Percentiles rank a stretch among this genome's conserved stretches.
These are phyloP conservation scores for Acacia acuminata DNA, from an alignment of 306 rosid species.

Conservation along the genomic window DNA sequence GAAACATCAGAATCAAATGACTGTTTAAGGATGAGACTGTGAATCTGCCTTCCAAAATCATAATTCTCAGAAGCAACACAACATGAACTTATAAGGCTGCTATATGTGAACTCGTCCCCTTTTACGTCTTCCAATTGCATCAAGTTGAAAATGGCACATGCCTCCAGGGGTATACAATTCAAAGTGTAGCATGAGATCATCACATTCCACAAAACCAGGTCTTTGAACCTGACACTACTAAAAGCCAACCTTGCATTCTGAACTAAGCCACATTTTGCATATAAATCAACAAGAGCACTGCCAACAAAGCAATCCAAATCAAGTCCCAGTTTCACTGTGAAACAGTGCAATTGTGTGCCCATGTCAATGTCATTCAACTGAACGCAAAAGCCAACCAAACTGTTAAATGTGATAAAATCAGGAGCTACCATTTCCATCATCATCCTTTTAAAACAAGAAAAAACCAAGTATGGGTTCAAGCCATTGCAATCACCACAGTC, in stretches of 20 bases:
- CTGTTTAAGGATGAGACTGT: slow-evolving; percentile 45
- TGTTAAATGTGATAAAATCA: slow-evolving; percentile 57
- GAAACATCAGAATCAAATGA: slow-evolving; percentile 65
- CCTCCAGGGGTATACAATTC: slow-evolving; percentile 46
- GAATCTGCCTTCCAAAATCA: slow-evolving; percentile 57
- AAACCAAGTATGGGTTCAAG: slow-evolving; percentile 25
- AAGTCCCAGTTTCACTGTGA: slow-evolving; percentile 52
- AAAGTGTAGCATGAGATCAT: slow-evolving; percentile 65
- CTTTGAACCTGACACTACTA: slow-evolving; percentile 37
- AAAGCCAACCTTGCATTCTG: slow-evolving; percentile 62
- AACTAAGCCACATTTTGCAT: slow-evolving; percentile 59
- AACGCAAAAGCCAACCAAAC: slow-evolving; percentile 53
- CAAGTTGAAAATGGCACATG: slow-evolving; percentile 45
- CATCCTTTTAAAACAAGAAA: slow-evolving; percentile 64
- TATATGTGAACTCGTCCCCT: slow-evolving; percentile 73
- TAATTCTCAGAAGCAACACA: slow-evolving; percentile 36
- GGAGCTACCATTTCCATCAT: slow-evolving; percentile 52
- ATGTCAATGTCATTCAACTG: slow-evolving; percentile 42
- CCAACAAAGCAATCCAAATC: slow-evolving; percentile 67
- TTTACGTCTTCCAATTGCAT: slow-evolving; percentile 50
- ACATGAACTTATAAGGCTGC: slow-evolving; percentile 54
- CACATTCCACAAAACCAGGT: slow-evolving; percentile 83
- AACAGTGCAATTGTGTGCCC: slow-evolving; percentile 72
- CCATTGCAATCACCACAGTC: slow-evolving; percentile 25
- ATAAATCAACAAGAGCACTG: slow-evolving; percentile 56